Evolutionary conservation across 2,329 filamentous ascomycete species (phyloP).

Genomic region (Coleophoma crateriformis): DNA sequence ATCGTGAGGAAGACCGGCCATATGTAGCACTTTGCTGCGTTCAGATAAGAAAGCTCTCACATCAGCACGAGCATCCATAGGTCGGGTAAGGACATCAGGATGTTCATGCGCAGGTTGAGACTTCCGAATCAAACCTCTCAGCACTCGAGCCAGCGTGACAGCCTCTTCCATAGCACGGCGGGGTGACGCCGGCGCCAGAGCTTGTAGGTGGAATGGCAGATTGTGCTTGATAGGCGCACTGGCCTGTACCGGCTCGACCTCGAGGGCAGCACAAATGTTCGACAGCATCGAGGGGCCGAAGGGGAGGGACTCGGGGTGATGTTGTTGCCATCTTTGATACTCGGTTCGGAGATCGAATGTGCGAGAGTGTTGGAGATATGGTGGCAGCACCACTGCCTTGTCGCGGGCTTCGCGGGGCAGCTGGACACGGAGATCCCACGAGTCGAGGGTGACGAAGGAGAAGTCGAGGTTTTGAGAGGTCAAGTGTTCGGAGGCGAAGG

Average conservation of each 20-base stretch:
- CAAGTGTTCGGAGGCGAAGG: constrained; percentile 88
- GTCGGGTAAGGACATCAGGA: constrained; percentile 87
- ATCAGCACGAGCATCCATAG: constrained; percentile 95
- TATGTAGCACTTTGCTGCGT: constrained; percentile 95
- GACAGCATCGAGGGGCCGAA: constrained; percentile 93
- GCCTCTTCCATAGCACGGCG: constrained; percentile 97
- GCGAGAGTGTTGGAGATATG: constrained; percentile 95
- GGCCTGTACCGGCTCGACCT: constrained; percentile 95
- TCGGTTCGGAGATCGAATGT: constrained; percentile 96
- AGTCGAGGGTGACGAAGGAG: constrained; percentile 96
- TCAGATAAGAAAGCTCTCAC: constrained; percentile 94
- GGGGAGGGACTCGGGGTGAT: constrained; percentile 94
- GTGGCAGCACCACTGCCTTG: constrained; percentile 93
- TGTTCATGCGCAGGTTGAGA: constrained; percentile 92
- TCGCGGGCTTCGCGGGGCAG: constrained; percentile 95
- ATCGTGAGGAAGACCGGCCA: constrained; percentile 95
- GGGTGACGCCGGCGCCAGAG: constrained; percentile 88
- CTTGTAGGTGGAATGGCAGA: constrained; percentile 94
- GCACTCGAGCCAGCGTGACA: constrained; percentile 85
- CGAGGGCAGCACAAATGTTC: constrained; percentile 96
- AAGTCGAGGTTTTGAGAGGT: constrained; percentile 91
- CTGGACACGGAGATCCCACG: constrained; percentile 97
- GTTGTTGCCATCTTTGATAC: constrained; percentile 97
- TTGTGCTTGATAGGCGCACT: constrained; percentile 99
- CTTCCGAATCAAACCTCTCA: constrained; percentile 90